Evolutionary conservation across 768 basidiomycete species (phyloP).

Genomic region (Suillus plorans): DNA sequence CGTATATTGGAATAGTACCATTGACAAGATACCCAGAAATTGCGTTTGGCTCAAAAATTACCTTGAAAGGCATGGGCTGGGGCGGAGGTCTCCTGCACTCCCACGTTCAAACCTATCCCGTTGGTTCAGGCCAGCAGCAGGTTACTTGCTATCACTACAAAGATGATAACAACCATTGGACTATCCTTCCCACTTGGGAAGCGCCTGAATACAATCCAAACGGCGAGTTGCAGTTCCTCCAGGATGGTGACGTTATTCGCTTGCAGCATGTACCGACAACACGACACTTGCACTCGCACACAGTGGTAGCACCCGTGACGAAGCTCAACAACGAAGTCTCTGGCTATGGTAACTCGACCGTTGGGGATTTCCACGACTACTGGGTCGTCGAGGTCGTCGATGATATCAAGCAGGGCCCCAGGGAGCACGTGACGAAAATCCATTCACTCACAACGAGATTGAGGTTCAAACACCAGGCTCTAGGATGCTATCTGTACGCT

Average conservation of each 20-base stretch:
- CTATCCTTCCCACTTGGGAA: conserved; percentile 79
- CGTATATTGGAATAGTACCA: background rate
- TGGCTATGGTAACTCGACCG: conserved; percentile 86
- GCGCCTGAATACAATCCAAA: conserved; percentile 65
- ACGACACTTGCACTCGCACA: conserved; percentile 92
- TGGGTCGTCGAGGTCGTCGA: conserved; percentile 95
- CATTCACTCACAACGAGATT: conserved; percentile 91
- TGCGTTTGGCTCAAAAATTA: conserved; percentile 86
- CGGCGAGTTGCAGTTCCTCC: conserved; percentile 64
- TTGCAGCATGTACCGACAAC: conserved; percentile 81
- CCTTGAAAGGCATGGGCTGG: conserved; percentile 96
- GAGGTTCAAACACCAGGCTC: conserved; percentile 72
- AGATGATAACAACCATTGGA: conserved; percentile 95
- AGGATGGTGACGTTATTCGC: conserved; percentile 76
- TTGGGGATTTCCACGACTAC: conserved; percentile 88
- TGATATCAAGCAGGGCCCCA: conserved; percentile 69
- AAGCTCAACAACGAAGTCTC: conserved; percentile 92
- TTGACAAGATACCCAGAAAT: conserved; percentile 52
- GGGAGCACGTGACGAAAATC: conserved; percentile 60
- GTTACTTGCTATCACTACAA: conserved; percentile 99
- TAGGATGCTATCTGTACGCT: conserved; percentile 89
- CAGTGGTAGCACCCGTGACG: conserved; percentile 81
- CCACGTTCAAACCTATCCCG: conserved; percentile 92
- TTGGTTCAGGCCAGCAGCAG: conserved; percentile 92
- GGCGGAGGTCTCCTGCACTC: conserved; percentile 97